Conservation (phyloP, 2,329 filamentous ascomycete species). For the Chalara sp. region DNA sequence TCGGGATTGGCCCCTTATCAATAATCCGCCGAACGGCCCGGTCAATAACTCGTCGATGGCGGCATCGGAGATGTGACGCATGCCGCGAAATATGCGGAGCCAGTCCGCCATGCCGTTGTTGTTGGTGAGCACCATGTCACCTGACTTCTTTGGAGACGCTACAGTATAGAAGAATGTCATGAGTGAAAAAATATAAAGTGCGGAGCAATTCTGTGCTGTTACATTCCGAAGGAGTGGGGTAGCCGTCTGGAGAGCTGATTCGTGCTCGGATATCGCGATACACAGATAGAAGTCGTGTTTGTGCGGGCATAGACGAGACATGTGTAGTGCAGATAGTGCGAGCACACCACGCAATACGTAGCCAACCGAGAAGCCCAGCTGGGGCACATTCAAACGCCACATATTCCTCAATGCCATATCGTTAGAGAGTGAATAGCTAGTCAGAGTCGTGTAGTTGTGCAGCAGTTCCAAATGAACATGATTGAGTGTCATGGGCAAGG, state of each 20-base stretch:
- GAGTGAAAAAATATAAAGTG: slow-evolving; percentile 33
- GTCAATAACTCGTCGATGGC: slow-evolving; percentile 15
- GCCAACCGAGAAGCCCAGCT: slow-evolving; percentile 38
- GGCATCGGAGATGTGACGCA: slow-evolving; percentile 26
- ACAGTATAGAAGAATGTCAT: slow-evolving; percentile 32
- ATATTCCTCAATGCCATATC: slow-evolving; percentile 36
- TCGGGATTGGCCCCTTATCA: no score
- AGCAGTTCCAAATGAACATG: slow-evolving; percentile 40
- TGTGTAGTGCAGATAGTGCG: slow-evolving; percentile 42
- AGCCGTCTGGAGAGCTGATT: slow-evolving; percentile 24
- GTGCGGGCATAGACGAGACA: slow-evolving; percentile 34
- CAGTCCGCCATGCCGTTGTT: slow-evolving; percentile 30
- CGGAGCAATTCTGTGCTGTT: slow-evolving; percentile 27
- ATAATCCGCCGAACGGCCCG: neutral
- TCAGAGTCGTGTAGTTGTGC: slow-evolving; percentile 44
- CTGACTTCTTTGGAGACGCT: slow-evolving; percentile 27
- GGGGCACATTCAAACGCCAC: slow-evolving; percentile 39
- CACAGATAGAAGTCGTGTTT: slow-evolving; percentile 32
- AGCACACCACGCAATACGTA: slow-evolving; percentile 44
- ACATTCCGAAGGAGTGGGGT: slow-evolving; percentile 28
- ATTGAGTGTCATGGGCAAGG: neutral
- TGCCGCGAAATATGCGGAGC: slow-evolving; percentile 31
- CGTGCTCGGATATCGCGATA: slow-evolving; percentile 31
- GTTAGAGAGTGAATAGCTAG: slow-evolving; percentile 38
- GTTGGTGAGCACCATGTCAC: slow-evolving; percentile 30